A percentile compares a stretch with the other conserved stretches of the same genome.
Conservation (phyloP, 257 asterid genomes). For the Haberlea rhodopensis region DNA sequence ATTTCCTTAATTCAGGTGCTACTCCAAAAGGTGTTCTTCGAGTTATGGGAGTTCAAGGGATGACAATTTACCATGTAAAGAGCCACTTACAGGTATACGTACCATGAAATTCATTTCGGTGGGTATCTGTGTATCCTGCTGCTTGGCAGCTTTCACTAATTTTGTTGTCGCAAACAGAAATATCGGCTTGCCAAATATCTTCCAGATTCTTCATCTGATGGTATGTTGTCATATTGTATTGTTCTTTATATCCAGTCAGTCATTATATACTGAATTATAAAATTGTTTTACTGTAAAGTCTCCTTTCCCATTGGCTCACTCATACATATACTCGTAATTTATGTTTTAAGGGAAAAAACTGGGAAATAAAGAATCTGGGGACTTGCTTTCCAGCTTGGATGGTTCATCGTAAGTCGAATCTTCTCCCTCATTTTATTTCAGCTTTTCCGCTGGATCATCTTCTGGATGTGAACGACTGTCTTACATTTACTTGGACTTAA, state of each 20-base stretch:
- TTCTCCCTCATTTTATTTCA: slow-evolving; percentile 21
- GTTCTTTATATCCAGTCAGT: slow-evolving; percentile 10
- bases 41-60: slow-evolving; percentile 99
- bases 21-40: slow-evolving; percentile 98
- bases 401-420: slow-evolving; percentile 75
- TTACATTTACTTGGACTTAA: slow-evolving; percentile 7
- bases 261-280: slow-evolving; percentile 1
- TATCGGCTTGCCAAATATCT: too few species aligned
- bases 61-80: slow-evolving; percentile 97
- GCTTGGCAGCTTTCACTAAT: slow-evolving; percentile 19
- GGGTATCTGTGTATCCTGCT: slow-evolving; percentile 15
- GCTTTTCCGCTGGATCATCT: slow-evolving; percentile 1
- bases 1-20: slow-evolving; percentile 57
- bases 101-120: slow-evolving; percentile 12
- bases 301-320: slow-evolving; percentile 19
- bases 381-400: slow-evolving; percentile 65
- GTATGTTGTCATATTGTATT: slow-evolving; percentile 19
- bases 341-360: slow-evolving; percentile 49
- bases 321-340: slow-evolving; percentile 20
- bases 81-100: slow-evolving; percentile 87
- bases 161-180: too few species aligned
- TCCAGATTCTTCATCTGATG: too few species aligned
- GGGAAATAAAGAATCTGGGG: slow-evolving; percentile 82
- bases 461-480: slow-evolving; percentile 1
- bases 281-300: not conserved